Evolutionary conservation across 305 asterid genomes (phyloP), one percentile per base, ranked within the genome.

Genomic region (Plantago coronopus): DNA sequence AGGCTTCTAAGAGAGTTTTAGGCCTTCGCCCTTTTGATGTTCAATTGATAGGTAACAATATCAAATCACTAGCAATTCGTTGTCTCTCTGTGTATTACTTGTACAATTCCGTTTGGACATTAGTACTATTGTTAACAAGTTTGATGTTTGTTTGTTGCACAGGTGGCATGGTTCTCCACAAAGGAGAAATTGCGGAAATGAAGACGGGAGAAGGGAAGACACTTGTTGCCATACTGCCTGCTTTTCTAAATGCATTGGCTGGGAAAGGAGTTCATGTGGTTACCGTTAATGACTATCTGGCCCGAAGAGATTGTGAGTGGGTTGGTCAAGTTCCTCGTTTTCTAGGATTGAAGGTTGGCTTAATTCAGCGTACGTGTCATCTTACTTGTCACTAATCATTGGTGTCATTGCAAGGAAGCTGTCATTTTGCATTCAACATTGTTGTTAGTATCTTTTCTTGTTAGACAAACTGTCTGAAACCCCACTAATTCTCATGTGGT

Each of bases 141-240:
- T 38, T 6, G 53, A 14, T 37, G 59, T 11, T 57, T 65, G 17
- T 43, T 70, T 62, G 70, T 43, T 73, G 54, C 58, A 31, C 59
- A 88, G 97, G 97, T 69, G 96, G 89, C 38, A 89, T 91, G 89
- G 98, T 89, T 72, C 97, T 91, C 61, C 98, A 91, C 78, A 91
- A 87, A 74, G 98, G 98, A 63, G 94, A 91, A 76, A 91, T 91
- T 66, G 94, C 98, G 64, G 98, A 91, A 74, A 91, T 91, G 97
- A 86, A 90, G 74, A 91, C 98, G 17, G 98, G 98, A 65, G 98
- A 91, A 81, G 98, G 98, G 16, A 91, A 91, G 81, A 89, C 98
- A 48, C 95, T 91, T 22, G 98, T 91, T 63, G 98, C 98, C 53
- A 74, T 91, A 76, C 71, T 91, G 72, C 98, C 98, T 54, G 96